Evolutionary conservation across 352 stramenopile genomes (phyloP).

Genomic region (Pythium insidiosum): DNA sequence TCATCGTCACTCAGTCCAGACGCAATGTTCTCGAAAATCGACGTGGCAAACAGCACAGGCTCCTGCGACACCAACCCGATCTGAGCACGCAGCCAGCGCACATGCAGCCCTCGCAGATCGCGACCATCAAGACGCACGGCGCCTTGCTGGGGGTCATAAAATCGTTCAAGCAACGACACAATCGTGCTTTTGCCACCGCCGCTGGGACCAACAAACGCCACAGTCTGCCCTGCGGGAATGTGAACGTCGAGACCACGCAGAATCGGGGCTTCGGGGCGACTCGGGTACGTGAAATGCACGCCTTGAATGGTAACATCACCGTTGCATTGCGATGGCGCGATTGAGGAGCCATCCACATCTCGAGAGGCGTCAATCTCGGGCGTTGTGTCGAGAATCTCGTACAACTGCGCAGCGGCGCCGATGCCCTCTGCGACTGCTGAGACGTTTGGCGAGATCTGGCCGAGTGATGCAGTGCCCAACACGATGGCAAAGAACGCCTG

Average conservation of each 20-base stretch:
- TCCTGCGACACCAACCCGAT: constrained; percentile 52
- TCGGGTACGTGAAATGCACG: constrained; percentile 65
- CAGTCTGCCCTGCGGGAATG: constrained; percentile 19
- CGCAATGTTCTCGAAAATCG: constrained; percentile 77
- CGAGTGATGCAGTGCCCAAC: constrained; percentile 29
- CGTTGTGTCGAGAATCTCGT: constrained; percentile 36
- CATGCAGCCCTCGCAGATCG: constrained; percentile 45
- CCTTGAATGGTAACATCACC: constrained; percentile 36
- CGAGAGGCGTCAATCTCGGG: constrained; percentile 36
- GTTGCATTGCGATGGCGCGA: constrained; percentile 14
- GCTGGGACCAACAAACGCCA: constrained; percentile 24
- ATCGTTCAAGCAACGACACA: constrained; percentile 57
- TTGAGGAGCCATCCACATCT: constrained; percentile 15
- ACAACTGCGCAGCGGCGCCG: constrained; percentile 29
- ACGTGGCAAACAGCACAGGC: constrained; percentile 59
- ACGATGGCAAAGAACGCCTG: constrained; percentile 32
- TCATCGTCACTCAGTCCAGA: constrained; percentile 33
- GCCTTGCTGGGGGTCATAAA: constrained; percentile 72
- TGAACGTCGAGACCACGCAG: constrained; percentile 22
- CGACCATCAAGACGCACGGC: constrained; percentile 59
- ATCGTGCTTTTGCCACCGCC: constrained; percentile 35
- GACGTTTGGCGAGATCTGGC: constrained; percentile 34
- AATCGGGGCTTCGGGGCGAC: constrained; percentile 26
- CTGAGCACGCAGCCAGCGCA: constrained; percentile 21
- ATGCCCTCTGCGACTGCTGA: constrained; percentile 26